Evolutionary conservation across 176 grass and related monocot genomes (phyloP).

Genomic region (Lolium perenne): DNA sequence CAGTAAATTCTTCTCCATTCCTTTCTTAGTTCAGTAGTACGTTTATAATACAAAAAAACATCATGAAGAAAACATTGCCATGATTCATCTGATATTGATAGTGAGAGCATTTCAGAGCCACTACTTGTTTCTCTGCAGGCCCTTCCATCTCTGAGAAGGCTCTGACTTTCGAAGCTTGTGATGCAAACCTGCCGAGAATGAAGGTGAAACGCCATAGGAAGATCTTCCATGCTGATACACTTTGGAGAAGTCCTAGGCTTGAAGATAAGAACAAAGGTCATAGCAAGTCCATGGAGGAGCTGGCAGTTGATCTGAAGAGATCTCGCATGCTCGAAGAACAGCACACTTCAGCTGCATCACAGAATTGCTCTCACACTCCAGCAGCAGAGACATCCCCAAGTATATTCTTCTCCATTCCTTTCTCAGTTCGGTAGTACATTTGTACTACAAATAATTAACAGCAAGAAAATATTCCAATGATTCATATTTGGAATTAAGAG

Average conservation of each 20-base stretch:
- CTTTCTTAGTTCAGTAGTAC: not conserved
- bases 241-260: constrained; percentile 8
- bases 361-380: not conserved
- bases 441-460: not conserved
- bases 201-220: constrained; percentile 1
- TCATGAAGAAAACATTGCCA: not conserved
- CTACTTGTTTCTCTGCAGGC: not conserved
- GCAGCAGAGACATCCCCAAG: not conserved
- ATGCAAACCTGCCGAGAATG: not conserved
- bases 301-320: not conserved
- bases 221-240: not conserved
- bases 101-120: not conserved
- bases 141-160: not conserved
- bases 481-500: not conserved
- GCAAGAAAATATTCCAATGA: not conserved
- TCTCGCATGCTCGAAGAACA: not conserved
- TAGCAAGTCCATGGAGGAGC: not conserved
- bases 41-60: not conserved
- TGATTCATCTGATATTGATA: not conserved
- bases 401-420: not conserved
- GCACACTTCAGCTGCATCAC: not conserved
- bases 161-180: not conserved
- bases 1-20: not conserved
- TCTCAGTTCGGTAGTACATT: not conserved
- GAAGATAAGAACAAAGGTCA: constrained; percentile 6